Percentiles rank a stretch among this genome's conserved stretches.
These are phyloP conservation scores for Acacia concinna DNA, from an alignment of 331 rosid species.

Conservation along the genomic window DNA sequence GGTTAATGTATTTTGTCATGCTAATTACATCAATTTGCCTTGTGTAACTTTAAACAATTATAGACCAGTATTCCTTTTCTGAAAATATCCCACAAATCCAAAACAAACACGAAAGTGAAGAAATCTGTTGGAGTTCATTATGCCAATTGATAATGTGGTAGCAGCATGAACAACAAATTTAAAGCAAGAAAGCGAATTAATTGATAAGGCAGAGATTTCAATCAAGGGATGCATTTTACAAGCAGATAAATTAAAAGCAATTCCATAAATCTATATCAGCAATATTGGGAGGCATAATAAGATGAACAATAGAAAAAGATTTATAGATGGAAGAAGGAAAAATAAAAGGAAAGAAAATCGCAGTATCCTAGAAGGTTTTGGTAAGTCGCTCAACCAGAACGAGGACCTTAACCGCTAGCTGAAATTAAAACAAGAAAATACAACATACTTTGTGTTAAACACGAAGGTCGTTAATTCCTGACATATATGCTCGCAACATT, in stretches of 20 bases:
- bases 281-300: neutral
- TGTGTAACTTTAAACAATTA: neutral
- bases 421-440: neutral
- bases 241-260: neutral
- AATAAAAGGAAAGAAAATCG: too few relatives aligned
- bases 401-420: neutral
- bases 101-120: neutral
- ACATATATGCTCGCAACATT: too few relatives aligned
- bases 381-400: neutral
- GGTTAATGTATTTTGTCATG: neutral
- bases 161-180: neutral
- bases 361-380: neutral
- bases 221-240: neutral
- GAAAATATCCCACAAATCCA: constrained; percentile 17
- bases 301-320: neutral
- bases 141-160: neutral
- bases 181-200: neutral
- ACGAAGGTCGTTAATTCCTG: too few relatives aligned
- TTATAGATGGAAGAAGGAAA: neutral
- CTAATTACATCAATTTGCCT: constrained; percentile 17
- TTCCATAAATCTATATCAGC: constrained; percentile 1
- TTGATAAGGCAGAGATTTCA: constrained; percentile 3
- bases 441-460: neutral
- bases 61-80: neutral
- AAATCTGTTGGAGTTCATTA: neutral